Evolutionary conservation across 2,329 filamentous ascomycete genomes (phyloP), one percentile per base, ranked within the genome.

Genomic region (Sclerotinia subarctica): DNA sequence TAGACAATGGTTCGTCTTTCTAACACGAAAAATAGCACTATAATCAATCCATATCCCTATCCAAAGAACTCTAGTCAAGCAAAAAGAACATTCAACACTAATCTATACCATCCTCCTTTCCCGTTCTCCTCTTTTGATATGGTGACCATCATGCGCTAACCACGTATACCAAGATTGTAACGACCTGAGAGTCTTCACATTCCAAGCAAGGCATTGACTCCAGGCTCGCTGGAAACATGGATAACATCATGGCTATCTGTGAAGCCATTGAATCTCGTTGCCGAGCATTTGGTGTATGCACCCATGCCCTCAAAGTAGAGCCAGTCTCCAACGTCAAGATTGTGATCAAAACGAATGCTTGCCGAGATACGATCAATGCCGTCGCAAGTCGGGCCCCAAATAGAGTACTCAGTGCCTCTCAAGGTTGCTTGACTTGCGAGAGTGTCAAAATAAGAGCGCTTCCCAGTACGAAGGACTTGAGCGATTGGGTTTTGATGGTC

Each of bases 291-390:
- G 74, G 95, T 98, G 81, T 99, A 99, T 32, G 95, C 94, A 67
- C 95, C 95, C 95, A 99, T 99, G 70, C 97, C 88, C 82, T 97
- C 93, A 80, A 99, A 99, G 82, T 96, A 99, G 66, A 99, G 85
- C 95, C 95, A 99, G 79, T 99, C 95, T 64, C 95, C 95, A 10
- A 97, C 92, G 77, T 97, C 90, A 54, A 99, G 82, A 59, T 90
- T 85, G 65, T 91, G 88, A 46, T 88, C 82, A 76, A 97, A 92
- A 70, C 85, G 86, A 79, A 91, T 92, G 77, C 89, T 91, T 78
- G 92, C 88, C 62, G 90, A 88, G 80, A 99, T 96, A 79, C 93
- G 91, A 80, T 99, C 95, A 76, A 99, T 98, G 70, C 95, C 94
- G 78, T 99, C 95, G 78, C 95, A 99, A 21, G 95, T 98, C 0